Evolutionary conservation across 164 flowering plant species (phyloP).

Genomic region (Umbellularia californica): DNA sequence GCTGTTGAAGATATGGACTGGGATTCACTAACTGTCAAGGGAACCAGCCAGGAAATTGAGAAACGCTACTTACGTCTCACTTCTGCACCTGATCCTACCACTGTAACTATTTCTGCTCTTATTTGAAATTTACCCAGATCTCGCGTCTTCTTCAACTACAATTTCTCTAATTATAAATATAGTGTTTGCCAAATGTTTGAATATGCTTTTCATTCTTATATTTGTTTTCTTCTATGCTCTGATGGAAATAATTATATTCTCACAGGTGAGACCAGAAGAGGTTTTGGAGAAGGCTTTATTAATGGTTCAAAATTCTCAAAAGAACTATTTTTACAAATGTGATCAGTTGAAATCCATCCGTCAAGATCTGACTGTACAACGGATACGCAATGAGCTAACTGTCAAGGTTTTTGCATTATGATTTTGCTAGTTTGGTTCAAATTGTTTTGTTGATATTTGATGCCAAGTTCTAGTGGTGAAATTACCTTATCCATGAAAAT

Average conservation of each 20-base stretch:
- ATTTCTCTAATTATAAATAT: background rate
- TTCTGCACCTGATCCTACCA: slow-evolving; percentile 95
- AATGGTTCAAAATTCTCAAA: slow-evolving; percentile 81
- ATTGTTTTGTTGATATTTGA: background rate
- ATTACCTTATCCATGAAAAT: background rate
- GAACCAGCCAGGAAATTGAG: slow-evolving; percentile 96
- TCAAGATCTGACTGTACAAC: slow-evolving; percentile 94
- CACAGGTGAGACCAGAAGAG: slow-evolving; percentile 94
- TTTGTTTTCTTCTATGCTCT: background rate
- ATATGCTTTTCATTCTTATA: background rate
- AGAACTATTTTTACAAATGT: slow-evolving; percentile 92
- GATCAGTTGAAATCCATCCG: slow-evolving; percentile 98
- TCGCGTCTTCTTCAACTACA: background rate
- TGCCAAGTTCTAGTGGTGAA: background rate
- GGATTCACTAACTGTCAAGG: slow-evolving; percentile 94
- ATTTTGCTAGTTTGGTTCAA: background rate
- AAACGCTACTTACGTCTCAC: slow-evolving; percentile 97
- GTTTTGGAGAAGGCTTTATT: slow-evolving; percentile 75
- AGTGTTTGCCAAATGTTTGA: background rate
- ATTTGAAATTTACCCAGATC: slow-evolving; percentile 5
- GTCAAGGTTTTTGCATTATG: slow-evolving; percentile 50
- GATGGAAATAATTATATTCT: background rate
- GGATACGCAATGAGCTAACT: slow-evolving; percentile 72
- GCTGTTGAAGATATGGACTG: slow-evolving; percentile 99
- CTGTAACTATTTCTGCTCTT: slow-evolving; percentile 40